Evolutionary conservation across 2,329 filamentous ascomycete species (phyloP).

Genomic region (Pyrenophora graminea): DNA sequence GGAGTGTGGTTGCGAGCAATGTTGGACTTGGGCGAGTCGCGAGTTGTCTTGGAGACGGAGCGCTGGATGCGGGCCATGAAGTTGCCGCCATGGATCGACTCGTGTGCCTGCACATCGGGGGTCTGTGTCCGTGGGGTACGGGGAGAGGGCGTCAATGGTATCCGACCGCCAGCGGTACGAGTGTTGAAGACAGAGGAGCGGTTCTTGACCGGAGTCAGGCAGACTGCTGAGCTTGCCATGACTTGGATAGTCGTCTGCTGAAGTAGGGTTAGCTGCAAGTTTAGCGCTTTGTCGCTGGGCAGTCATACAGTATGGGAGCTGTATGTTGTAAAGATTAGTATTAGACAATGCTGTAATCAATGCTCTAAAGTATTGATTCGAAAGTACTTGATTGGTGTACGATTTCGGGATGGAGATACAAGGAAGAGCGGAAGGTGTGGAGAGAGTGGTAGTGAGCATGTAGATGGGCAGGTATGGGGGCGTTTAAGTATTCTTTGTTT

Average conservation of each 20-base stretch:
- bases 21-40: constrained; percentile 95
- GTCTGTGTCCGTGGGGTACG: constrained; percentile 59
- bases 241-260: constrained; percentile 38
- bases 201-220: constrained; percentile 88
- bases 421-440: constrained; percentile 16
- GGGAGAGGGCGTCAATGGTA: constrained; percentile 92
- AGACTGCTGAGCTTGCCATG: constrained; percentile 81
- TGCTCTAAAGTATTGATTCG: constrained; percentile 45
- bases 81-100: constrained; percentile 75
- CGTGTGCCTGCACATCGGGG: constrained; percentile 56
- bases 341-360: constrained; percentile 47
- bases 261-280: constrained; percentile 23
- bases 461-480: constrained; percentile 26
- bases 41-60: constrained; percentile 66
- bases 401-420: constrained; percentile 21
- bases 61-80: constrained; percentile 78
- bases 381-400: constrained; percentile 40
- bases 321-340: constrained; percentile 44
- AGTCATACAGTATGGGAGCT: constrained; percentile 37
- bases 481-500: constrained; percentile 46
- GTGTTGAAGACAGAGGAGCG: constrained; percentile 90
- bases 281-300: constrained; percentile 3
- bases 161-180: constrained; percentile 90
- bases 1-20: constrained; percentile 77
- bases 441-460: constrained; percentile 23